Percentiles rank a stretch among this genome's conserved stretches.
phyloP scores from a whole-genome alignment of 2,329 filamentous ascomycete genomes.

The Arthroderma sp. region DNA sequence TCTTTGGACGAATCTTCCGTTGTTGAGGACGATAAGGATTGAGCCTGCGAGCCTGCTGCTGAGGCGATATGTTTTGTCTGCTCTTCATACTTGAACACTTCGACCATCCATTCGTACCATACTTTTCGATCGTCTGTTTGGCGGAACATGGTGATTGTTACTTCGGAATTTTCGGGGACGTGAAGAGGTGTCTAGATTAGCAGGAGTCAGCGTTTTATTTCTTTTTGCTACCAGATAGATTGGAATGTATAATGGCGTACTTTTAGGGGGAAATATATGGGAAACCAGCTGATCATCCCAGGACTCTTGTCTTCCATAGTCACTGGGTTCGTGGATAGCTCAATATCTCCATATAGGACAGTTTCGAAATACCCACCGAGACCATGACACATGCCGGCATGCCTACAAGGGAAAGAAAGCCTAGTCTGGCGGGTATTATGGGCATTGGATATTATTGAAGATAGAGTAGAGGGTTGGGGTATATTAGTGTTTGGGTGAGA shows the following conservation, averaged over 20 bases:
- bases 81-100: slow-evolving; percentile 49
- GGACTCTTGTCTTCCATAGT: slow-evolving; percentile 85
- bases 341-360: slow-evolving; percentile 73
- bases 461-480: slow-evolving; percentile 18
- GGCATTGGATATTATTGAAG: slow-evolving; percentile 58
- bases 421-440: slow-evolving; percentile 77
- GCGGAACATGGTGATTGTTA: slow-evolving; percentile 89
- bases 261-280: slow-evolving; percentile 94
- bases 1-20: not conserved
- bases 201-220: slow-evolving; percentile 10
- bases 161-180: slow-evolving; percentile 68
- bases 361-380: slow-evolving; percentile 93
- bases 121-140: slow-evolving; percentile 91
- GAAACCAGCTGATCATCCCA: slow-evolving; percentile 99
- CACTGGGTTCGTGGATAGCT: slow-evolving; percentile 84
- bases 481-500: slow-evolving; percentile 29
- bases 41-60: not conserved
- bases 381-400: slow-evolving; percentile 77
- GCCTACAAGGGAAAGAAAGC: slow-evolving; percentile 61
- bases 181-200: slow-evolving; percentile 61
- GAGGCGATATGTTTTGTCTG: slow-evolving; percentile 4
- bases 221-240: not conserved
- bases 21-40: not conserved
- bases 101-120: slow-evolving; percentile 97
- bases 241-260: slow-evolving; percentile 35